A percentile compares a stretch with the other conserved stretches of the same genome.
phyloP scores from a whole-genome alignment of 441 rosid genomes.

The Gossypium schwendimanii region DNA sequence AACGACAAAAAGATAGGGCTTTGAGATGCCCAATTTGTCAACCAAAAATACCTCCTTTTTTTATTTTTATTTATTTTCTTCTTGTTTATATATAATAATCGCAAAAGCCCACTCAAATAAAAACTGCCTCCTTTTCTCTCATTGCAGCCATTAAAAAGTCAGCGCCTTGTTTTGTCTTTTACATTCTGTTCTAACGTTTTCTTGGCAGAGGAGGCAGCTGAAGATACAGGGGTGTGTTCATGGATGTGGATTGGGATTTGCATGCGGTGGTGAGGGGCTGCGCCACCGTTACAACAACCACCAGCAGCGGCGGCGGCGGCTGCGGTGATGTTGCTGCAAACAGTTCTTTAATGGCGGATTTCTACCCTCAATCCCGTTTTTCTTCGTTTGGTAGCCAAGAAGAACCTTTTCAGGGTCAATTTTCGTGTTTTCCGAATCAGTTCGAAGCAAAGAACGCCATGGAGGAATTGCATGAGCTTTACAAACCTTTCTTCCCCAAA shows the following conservation, averaged over 20 bases:
- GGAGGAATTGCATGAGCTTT: slow-evolving; percentile 63
- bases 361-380: slow-evolving; percentile 14
- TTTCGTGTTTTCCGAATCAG: slow-evolving; percentile 28
- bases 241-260: slow-evolving; percentile 74
- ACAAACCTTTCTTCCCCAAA: slow-evolving; percentile 54
- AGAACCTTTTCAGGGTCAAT: slow-evolving; percentile 8
- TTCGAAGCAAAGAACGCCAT: slow-evolving; percentile 29
- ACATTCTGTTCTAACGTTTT: slow-evolving; percentile 19
- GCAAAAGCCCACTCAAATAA: slow-evolving; percentile 23
- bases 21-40: slow-evolving; percentile 42
- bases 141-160: slow-evolving; percentile 44
- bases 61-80: not conserved
- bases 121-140: slow-evolving; percentile 1
- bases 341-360: slow-evolving; percentile 23
- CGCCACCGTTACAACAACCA: slow-evolving; percentile 28
- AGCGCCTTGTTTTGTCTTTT: slow-evolving; percentile 72
- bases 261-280: slow-evolving; percentile 91
- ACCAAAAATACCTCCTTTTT: slow-evolving; percentile 9
- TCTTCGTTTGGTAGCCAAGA: slow-evolving; percentile 16
- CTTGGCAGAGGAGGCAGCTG: slow-evolving; percentile 21
- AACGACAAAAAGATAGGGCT: slow-evolving; percentile 36
- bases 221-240: slow-evolving; percentile 18
- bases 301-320: slow-evolving; percentile 18
- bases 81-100: slow-evolving; percentile 3
- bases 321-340: slow-evolving; percentile 10